A percentile compares a stretch with the other conserved stretches of the same genome.
phyloP scores from a whole-genome alignment of 257 asterid species.

The Nicotiana attenuata region DNA sequence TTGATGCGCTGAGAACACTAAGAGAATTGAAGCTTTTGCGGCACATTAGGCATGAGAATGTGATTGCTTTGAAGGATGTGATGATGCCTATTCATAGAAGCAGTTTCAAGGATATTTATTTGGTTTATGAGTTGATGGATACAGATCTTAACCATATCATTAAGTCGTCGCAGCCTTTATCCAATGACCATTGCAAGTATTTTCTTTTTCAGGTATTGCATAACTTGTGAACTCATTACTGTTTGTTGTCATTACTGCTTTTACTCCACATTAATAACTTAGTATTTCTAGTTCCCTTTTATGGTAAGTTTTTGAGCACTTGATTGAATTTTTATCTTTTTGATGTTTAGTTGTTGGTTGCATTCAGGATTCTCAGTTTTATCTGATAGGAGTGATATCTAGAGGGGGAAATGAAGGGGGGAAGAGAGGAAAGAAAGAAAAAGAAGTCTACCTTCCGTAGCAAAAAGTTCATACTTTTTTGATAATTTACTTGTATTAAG shows the following conservation, averaged over 20 bases:
- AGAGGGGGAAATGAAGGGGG: background rate
- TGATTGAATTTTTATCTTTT: background rate
- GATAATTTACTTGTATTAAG: background rate
- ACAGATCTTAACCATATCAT: conserved; percentile 46
- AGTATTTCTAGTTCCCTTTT: background rate
- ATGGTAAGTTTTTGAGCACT: background rate
- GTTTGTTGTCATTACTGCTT: background rate
- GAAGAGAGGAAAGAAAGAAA: background rate
- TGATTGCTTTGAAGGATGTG: conserved; percentile 41
- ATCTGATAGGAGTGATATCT: background rate
- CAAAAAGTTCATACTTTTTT: background rate
- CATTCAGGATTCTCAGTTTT: background rate
- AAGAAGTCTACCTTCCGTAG: background rate
- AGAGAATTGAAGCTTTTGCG: conserved; percentile 41
- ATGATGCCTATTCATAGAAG: conserved; percentile 34
- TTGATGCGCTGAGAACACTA: conserved; percentile 41
- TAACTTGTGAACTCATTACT: background rate
- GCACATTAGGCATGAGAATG: conserved; percentile 36
- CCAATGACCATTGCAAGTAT: conserved; percentile 40
- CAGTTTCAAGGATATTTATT: conserved; percentile 36
- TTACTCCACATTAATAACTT: background rate
- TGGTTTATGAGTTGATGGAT: conserved; percentile 48
- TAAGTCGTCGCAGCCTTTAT: conserved; percentile 38
- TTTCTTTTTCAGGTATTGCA: conserved; percentile 36
- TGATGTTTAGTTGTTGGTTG: background rate